phyloP scores from a whole-genome alignment of 768 basidiomycete species.

The Coprinellus micaceus region DNA sequence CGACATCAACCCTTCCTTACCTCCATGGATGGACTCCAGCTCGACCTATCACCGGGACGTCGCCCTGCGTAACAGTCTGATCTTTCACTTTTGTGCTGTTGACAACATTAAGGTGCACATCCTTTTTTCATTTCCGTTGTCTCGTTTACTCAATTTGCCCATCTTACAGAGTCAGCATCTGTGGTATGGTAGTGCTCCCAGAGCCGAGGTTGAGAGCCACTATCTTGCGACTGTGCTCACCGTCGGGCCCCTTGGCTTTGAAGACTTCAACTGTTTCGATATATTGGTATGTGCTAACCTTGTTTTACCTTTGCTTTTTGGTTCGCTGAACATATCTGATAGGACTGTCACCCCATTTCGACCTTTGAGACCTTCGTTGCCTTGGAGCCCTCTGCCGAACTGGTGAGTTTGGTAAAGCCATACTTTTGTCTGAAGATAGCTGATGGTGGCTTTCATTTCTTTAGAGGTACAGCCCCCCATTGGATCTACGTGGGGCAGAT shows the following conservation, averaged over 20 bases:
- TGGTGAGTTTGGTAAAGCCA: neutral
- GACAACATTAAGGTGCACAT: neutral
- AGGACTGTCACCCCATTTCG: neutral
- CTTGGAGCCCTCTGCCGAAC: neutral
- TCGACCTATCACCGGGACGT: neutral
- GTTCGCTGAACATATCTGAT: neutral
- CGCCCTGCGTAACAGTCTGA: neutral
- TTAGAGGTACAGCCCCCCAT: neutral
- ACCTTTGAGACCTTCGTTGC: neutral
- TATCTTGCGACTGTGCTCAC: neutral
- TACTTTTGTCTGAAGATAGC: neutral
- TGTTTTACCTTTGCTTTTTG: neutral
- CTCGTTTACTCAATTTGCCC: neutral
- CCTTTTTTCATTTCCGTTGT: neutral
- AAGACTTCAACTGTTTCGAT: conserved; percentile 1
- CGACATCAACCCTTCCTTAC: neutral
- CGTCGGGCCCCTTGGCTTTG: neutral
- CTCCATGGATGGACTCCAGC: neutral
- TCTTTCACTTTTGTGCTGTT: neutral
- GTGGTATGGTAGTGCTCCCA: neutral
- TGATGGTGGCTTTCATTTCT: neutral
- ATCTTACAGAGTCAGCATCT: neutral
- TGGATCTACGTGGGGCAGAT: no score
- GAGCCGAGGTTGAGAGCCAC: no score
- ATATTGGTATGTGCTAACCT: neutral